Evolutionary conservation across 2,329 filamentous ascomycete species (phyloP), one percentile per base, ranked within the genome.

Genomic region (Paracoccidioides brasiliensis): DNA sequence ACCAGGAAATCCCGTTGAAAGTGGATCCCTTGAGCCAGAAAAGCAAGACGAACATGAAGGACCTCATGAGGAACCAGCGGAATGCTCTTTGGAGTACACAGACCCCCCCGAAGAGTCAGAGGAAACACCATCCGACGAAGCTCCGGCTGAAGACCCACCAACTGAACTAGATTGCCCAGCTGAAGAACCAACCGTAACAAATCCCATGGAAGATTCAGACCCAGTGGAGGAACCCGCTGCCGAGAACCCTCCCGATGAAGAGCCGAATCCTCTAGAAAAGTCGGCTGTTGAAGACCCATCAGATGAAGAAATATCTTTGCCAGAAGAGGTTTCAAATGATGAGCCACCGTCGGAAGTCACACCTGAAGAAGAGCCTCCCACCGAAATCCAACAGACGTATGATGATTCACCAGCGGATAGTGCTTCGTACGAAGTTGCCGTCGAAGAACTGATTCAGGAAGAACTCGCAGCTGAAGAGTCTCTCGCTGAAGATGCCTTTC

Each of bases 321-420:
- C 41, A n/a, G 55, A 54, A 54, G 46, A 53, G 33, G 15, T 35
- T 32, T 33, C 38, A 43, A 46, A 30, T 38, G 56, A 56, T 50
- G 54, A 15, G 42, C 12, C 43, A 9, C 14, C 43, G 7, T 28
- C 49, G 45, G 57, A 58, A 48, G 55, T 56, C 15, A 15, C 42
- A n/a, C 32, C 55, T 22, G 51, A 43, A 12, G 15, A 30, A 42
- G 41, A 57, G 38, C 15, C 43, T 53, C 15, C 38, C 38, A 14
- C 37, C 22, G 7, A 9, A 38, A 15, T 15, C 32, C 55, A 57
- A 28, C 28, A 15, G 6, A 14, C 7, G 14, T 22, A n/a, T n/a
- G 7, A 12, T 14, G 56, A 60, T 22, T 35, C 55, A 42, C 52
- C 53, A 15, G 15, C 50, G 22, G 57, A 56, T 56, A 48, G 56